Evolutionary conservation across 208 protist species (phyloP).

Genomic region (Porcisia hertigi): DNA sequence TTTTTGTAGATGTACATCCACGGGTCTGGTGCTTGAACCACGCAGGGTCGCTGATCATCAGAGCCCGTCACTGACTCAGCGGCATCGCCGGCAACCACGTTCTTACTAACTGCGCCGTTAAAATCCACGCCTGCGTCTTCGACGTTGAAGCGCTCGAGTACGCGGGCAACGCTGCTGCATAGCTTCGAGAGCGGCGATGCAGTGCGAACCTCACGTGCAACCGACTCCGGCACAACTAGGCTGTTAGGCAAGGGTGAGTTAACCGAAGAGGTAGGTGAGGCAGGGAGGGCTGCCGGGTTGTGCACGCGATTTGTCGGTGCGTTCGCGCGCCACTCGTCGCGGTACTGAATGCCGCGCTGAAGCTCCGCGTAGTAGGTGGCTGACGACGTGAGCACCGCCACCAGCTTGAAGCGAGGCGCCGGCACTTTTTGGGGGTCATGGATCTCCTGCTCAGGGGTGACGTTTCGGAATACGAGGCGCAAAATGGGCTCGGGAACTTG

Average conservation of each 20-base stretch:
- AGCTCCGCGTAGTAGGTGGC: conserved; percentile 33
- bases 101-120: not conserved
- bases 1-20: conserved; percentile 43
- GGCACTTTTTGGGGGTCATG: not conserved
- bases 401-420: conserved; percentile 71
- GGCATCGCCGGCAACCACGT: not conserved
- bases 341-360: conserved; percentile 26
- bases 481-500: conserved; percentile 51
- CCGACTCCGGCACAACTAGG: conserved; percentile 13
- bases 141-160: conserved; percentile 25
- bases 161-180: conserved; percentile 22
- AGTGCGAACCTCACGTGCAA: conserved; percentile 21
- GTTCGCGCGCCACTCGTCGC: conserved; percentile 22
- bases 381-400: conserved; percentile 77
- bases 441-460: conserved; percentile 14
- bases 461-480: conserved; percentile 85
- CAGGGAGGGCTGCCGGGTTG: not conserved
- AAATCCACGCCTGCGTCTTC: not conserved
- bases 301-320: conserved; percentile 4
- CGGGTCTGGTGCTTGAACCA: conserved; percentile 6
- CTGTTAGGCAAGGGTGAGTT: not conserved
- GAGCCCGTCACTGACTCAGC: not conserved
- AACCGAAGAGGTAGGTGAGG: not conserved
- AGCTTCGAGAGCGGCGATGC: conserved; percentile 26
- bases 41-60: not conserved